Percentiles rank a stretch among this genome's conserved stretches.
phyloP scores from a whole-genome alignment of 1,284 basidiomycete species.

The Boletellus deceptivus region DNA sequence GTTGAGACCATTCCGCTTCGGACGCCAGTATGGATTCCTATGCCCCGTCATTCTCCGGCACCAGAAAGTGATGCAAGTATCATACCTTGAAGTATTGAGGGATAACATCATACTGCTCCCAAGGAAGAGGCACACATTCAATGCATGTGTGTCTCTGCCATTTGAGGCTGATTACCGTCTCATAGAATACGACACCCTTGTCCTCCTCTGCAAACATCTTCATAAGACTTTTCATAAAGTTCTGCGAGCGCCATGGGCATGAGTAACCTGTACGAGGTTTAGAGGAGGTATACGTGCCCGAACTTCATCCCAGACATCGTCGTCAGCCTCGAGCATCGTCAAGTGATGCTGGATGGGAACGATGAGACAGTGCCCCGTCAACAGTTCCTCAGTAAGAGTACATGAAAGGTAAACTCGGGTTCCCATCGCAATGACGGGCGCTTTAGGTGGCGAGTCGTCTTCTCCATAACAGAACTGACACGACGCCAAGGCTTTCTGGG shows the following conservation, averaged over 20 bases:
- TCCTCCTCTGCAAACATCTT: conserved; percentile 88
- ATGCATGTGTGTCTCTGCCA: conserved; percentile 90
- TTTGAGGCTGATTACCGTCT: conserved; percentile 85
- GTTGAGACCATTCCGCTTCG: conserved; percentile 96
- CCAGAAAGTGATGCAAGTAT: conserved; percentile 5
- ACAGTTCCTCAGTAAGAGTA: conserved; percentile 82
- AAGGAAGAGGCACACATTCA: conserved; percentile 89
- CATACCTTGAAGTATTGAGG: conserved; percentile 91
- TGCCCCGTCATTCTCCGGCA: conserved; percentile 6
- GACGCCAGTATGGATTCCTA: conserved; percentile 90
- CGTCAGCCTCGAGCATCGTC: conserved; percentile 90
- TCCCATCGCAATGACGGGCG: conserved; percentile 87
- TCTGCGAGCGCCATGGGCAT: conserved; percentile 48
- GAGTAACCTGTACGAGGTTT: background rate
- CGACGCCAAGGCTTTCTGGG: conserved; percentile 84
- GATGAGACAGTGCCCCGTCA: conserved; percentile 89
- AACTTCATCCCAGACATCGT: conserved; percentile 98
- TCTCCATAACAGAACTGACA: conserved; percentile 90
- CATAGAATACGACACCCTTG: conserved; percentile 90
- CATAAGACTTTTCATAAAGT: conserved; percentile 99
- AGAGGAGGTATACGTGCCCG: conserved; percentile 50
- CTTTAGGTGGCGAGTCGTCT: conserved; percentile 81
- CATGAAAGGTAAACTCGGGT: conserved; percentile 88
- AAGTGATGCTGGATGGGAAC: conserved; percentile 95
- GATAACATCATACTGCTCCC: conserved; percentile 78